Conservation (phyloP, 2,329 filamentous ascomycete species). For the Graphilbum sp. region DNA sequence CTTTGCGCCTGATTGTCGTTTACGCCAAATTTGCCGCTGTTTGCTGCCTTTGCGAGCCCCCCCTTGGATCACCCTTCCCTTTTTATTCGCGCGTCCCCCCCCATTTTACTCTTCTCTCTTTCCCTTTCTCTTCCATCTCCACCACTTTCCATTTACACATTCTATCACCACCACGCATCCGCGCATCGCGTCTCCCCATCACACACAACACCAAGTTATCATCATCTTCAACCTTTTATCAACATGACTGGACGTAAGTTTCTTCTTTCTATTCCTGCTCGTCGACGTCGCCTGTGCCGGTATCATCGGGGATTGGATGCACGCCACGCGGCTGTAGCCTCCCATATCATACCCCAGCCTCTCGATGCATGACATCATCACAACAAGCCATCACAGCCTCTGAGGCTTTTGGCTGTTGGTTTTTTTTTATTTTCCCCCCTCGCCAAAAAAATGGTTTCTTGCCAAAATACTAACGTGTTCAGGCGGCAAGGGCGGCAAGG, state of each 20-base stretch:
- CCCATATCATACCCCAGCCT: too few relatives aligned
- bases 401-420: too few relatives aligned
- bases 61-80: not conserved
- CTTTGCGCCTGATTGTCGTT: not conserved
- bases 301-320: too few relatives aligned
- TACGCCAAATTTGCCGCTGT: not conserved
- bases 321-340: too few relatives aligned
- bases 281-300: not conserved
- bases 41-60: not conserved
- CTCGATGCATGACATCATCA: not conserved
- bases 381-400: too few relatives aligned
- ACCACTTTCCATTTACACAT: constrained; percentile 13
- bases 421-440: too few relatives aligned
- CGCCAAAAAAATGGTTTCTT: too few relatives aligned
- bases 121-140: constrained; percentile 8
- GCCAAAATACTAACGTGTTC: too few relatives aligned
- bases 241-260: constrained; percentile 54
- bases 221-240: constrained; percentile 20
- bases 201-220: constrained; percentile 14
- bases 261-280: not conserved
- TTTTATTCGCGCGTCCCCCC: constrained; percentile 3
- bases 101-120: constrained; percentile 1
- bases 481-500: not conserved
- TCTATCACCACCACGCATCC: constrained; percentile 15
- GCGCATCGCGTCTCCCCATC: constrained; percentile 11